A percentile compares a stretch with the other conserved stretches of the same genome.
These are phyloP conservation scores for Amesomyces nigricolor DNA, from an alignment of 2,329 filamentous ascomycete genomes.

Conservation along the genomic window DNA sequence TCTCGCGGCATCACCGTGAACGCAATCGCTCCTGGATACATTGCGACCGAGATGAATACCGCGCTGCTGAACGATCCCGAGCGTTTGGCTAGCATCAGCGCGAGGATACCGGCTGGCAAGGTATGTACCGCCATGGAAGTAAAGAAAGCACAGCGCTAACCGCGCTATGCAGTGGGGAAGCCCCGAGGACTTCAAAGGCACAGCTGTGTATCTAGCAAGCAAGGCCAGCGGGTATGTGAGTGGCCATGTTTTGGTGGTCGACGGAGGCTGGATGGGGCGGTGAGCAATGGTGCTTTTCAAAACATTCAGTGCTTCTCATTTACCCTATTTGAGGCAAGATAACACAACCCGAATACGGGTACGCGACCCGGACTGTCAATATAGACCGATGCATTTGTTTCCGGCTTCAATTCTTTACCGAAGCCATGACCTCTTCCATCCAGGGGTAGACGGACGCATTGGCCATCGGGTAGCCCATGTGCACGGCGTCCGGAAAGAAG, in stretches of 20 bases:
- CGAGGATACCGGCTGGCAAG: constrained; percentile 73
- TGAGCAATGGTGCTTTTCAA: constrained; percentile 33
- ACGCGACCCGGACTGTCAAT: not conserved
- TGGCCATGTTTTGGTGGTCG: constrained; percentile 75
- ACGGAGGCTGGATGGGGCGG: constrained; percentile 90
- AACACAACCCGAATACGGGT: not conserved
- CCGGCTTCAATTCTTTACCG: constrained; percentile 17
- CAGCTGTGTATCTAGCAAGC: constrained; percentile 70
- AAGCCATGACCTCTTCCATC: constrained; percentile 52
- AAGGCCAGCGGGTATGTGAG: constrained; percentile 74
- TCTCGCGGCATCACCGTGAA: constrained; percentile 77
- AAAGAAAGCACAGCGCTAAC: not conserved
- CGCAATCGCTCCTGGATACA: constrained; percentile 83
- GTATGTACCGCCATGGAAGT: constrained; percentile 9
- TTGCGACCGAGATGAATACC: constrained; percentile 90
- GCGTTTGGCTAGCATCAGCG: constrained; percentile 67
- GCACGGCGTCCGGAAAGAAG: constrained; percentile 55
- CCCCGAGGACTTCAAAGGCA: constrained; percentile 84
- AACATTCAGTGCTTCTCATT: not conserved
- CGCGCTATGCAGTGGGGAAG: constrained; percentile 54
- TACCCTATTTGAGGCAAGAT: not conserved
- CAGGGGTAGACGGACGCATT: constrained; percentile 54
- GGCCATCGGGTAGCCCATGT: constrained; percentile 63
- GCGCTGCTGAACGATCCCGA: constrained; percentile 69
- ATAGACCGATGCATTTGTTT: not conserved